Evolutionary conservation across 148 eudicot species (phyloP).

Genomic region (Diospyros kaki): DNA sequence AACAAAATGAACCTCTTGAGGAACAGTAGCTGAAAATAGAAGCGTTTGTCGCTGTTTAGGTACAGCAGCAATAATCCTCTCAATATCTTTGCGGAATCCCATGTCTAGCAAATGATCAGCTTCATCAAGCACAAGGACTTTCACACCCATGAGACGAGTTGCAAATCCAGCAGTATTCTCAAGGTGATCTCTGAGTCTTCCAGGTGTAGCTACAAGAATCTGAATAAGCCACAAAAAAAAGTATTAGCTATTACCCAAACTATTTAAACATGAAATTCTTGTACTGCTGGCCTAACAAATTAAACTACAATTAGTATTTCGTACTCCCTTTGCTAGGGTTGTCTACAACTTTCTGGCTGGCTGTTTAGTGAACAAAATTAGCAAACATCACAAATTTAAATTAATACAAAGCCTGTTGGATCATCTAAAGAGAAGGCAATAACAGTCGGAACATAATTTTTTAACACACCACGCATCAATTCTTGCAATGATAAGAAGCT

Average conservation of each 20-base stretch:
- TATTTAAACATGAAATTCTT: conserved; percentile 12
- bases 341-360: not conserved
- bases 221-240: conserved; percentile 20
- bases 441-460: not conserved
- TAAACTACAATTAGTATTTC: not conserved
- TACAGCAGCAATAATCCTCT: conserved; percentile 72
- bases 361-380: not conserved
- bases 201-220: conserved; percentile 98
- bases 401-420: not conserved
- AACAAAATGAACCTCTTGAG: conserved; percentile 61
- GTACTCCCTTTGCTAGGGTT: not conserved
- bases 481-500: conserved; percentile 11
- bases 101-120: conserved; percentile 96
- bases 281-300: not conserved
- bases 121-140: conserved; percentile 96
- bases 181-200: conserved; percentile 84
- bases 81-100: conserved; percentile 97
- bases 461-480: not conserved
- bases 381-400: not conserved
- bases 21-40: conserved; percentile 88
- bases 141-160: conserved; percentile 84
- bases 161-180: conserved; percentile 94
- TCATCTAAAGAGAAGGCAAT: not conserved
- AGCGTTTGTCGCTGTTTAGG: conserved; percentile 97
- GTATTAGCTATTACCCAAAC: not conserved